Base-by-base conservation (phyloP, 768 basidiomycete species). In the Pleurotus platypus region DNA sequence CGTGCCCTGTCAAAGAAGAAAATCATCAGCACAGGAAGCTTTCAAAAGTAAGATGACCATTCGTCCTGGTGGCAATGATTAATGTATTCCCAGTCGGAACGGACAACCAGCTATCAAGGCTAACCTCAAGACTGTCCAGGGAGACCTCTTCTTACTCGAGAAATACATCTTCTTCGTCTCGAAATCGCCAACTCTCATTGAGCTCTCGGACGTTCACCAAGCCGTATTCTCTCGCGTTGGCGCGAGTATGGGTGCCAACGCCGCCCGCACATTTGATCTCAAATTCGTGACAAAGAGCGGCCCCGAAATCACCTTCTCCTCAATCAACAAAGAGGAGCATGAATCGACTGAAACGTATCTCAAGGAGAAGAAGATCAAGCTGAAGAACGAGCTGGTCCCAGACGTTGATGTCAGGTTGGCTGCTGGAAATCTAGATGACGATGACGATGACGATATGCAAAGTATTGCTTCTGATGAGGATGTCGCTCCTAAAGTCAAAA, bases 141-240 rank as follows among this genome's bases (percentile, higher is more conserved):
- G 97, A 59, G 94, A 98, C 69, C 84, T 99, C 30, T 98, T 97
- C 82, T 84, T 98, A 79, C 87, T 99, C 61, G 97, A 98, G 66
- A 98, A 98, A 82, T 92, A 90, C 70, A 81, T 99, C 48, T 93
- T 99, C 74, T 98, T 98, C 75, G 93, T 98, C 60, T 94, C 96
- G 56, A 98, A 98, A 72, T 88, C 91, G 62, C 96, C 97, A 1
- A 85, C 86, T 35, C 87, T 97, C 65, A 82, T 98, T 64, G 92
- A 96, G 63, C 85, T 95, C 61, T 82, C 84, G 54, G 93, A 97
- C 63, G 90, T 98, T 60, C 87, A 92, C 61, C 88, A 90, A 70
- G 89, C 91, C 58, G 79, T 93, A 51, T 97, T 98, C 79, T 96
- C 94, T 7, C 90, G 95, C 57, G 90, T 98, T 13, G 92, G 96